Evolutionary conservation across 192 early-diverging fungal genomes (phyloP).

Genomic region (Anaeromyces robustus): DNA sequence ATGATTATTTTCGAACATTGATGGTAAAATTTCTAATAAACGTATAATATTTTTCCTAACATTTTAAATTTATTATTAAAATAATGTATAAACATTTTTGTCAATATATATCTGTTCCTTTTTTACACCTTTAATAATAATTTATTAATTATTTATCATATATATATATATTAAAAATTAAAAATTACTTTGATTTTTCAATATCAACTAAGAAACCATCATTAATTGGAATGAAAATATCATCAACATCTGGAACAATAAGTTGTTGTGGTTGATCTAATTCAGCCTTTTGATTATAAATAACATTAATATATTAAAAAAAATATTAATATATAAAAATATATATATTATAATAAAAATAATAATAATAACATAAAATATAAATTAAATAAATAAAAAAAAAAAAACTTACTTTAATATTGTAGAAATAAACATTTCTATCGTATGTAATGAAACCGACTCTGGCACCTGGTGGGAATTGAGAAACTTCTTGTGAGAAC

Average conservation of each 20-base stretch:
- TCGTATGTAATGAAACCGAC: constrained; percentile 88
- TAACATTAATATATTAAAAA: not conserved
- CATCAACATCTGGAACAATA: constrained; percentile 77
- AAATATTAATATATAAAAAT: constrained; percentile 1
- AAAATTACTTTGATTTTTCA: constrained; percentile 41
- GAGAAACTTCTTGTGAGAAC: constrained; percentile 11
- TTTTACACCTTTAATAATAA: too few relatives aligned
- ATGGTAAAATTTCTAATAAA: constrained; percentile 65
- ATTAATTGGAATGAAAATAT: constrained; percentile 86
- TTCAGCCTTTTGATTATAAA: constrained; percentile 13
- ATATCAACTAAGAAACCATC: constrained; percentile 86
- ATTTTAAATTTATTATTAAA: too few relatives aligned
- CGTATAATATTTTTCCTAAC: constrained; percentile 54
- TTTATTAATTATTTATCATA: too few relatives aligned
- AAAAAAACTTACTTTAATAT: constrained; percentile 44
- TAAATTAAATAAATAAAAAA: too few relatives aligned
- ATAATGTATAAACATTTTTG: too few relatives aligned
- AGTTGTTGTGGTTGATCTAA: constrained; percentile 89
- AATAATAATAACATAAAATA: too few relatives aligned
- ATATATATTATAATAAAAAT: too few relatives aligned
- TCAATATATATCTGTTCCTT: too few relatives aligned
- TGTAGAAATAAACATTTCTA: constrained; percentile 85
- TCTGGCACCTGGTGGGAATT: constrained; percentile 35
- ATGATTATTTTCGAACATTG: constrained; percentile 65
- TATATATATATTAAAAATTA: not conserved